These are phyloP conservation scores for Canavalia gladiata DNA, from an alignment of 306 rosid species.

Conservation along the genomic window DNA sequence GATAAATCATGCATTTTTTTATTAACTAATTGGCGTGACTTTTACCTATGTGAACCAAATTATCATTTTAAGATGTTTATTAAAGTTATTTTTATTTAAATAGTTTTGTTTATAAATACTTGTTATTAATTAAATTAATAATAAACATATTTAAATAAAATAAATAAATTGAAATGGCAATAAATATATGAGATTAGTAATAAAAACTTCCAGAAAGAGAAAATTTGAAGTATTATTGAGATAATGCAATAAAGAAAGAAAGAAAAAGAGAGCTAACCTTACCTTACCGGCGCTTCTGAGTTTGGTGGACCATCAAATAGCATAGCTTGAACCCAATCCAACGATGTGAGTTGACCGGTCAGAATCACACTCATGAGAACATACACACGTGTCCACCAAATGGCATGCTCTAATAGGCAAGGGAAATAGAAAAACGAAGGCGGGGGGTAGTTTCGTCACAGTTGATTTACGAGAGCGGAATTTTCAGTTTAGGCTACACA, in stretches of 20 bases:
- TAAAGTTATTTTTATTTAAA: too few species aligned
- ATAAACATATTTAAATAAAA: too few species aligned
- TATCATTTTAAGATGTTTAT: too few species aligned
- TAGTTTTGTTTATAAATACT: too few species aligned
- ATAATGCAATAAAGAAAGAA: too few species aligned
- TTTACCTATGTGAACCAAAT: too few species aligned
- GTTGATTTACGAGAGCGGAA: neutral
- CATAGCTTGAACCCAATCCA: constrained; percentile 3
- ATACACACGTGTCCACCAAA: constrained; percentile 30
- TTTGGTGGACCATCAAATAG: constrained; percentile 32
- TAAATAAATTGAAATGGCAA: too few species aligned
- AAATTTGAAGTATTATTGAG: too few species aligned
- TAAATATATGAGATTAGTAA: too few species aligned
- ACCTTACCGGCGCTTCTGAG: neutral
- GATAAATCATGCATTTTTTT: neutral
- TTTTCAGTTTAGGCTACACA: constrained; percentile 2
- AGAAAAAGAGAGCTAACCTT: constrained; percentile 1
- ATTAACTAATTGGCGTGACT: neutral
- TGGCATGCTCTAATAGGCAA: constrained; percentile 28
- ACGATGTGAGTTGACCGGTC: constrained; percentile 19
- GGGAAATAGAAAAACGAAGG: constrained; percentile 26
- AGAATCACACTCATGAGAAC: constrained; percentile 6
- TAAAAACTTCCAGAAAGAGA: too few species aligned
- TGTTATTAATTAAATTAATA: too few species aligned
- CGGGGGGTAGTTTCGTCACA: constrained; percentile 57